These are phyloP conservation scores for Luffa aegyptiaca DNA, from an alignment of 306 rosid genomes.

Conservation along the genomic window DNA sequence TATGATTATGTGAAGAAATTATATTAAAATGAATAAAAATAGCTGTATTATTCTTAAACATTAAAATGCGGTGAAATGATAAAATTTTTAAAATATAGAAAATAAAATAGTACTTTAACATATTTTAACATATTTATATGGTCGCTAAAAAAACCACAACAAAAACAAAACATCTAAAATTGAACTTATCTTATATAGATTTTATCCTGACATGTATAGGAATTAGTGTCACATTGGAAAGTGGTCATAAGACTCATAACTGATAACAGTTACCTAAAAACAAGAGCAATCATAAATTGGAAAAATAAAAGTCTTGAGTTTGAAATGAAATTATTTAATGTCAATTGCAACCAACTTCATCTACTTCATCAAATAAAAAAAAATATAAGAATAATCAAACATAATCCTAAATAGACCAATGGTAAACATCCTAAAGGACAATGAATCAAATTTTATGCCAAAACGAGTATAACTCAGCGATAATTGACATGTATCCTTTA, in stretches of 20 bases:
- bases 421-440: background rate
- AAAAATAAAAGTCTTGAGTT: background rate
- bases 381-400: background rate
- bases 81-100: too few species aligned
- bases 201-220: background rate
- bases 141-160: too few species aligned
- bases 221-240: background rate
- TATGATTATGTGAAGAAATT: too few species aligned
- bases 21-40: too few species aligned
- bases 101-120: background rate
- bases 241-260: background rate
- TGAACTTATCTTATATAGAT: background rate
- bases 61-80: too few species aligned
- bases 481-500: too few species aligned
- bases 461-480: too few species aligned
- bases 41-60: too few species aligned
- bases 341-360: background rate
- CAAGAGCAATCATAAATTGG: background rate
- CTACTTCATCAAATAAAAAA: background rate
- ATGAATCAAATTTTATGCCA: background rate
- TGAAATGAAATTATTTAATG: background rate
- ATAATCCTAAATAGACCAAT: background rate
- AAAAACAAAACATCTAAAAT: too few species aligned
- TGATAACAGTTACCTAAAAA: background rate
- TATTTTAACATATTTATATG: background rate